Base-by-base conservation (phyloP, 176 grass and related monocot species). In the Secale cereale region DNA sequence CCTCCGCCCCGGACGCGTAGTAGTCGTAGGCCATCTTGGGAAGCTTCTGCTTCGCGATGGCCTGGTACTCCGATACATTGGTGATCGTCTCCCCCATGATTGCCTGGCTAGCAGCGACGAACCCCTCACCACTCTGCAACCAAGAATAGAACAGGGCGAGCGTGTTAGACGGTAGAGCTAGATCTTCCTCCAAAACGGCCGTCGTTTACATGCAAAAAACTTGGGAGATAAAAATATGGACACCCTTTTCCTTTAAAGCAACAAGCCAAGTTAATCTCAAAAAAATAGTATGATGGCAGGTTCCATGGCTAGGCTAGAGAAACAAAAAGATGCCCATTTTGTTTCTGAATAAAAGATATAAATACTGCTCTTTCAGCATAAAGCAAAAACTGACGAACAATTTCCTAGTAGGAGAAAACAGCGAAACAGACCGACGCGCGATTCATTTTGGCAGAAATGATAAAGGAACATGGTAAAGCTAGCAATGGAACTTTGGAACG, bases 1-100 rank as follows among this genome's bases (percentile, higher is more conserved):
- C 94, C 83, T 97, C 94, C 22, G 94, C 90, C 14, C 94, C 94
- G 3, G 94, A 97, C 4, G 92, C 91, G 48, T 92, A 97, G 83
- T 94, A 97, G 83, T 97, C 94, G 69, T 88, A 97, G 65, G 68
- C 20, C 94, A 90, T 89, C 87, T 94, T 97, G 1, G 94, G 92
- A 76, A 97, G 82, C 83, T 92, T 97, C 85, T 87, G 81, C 94
- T 89, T 97, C 0, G 94, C 94, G 46, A 97, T 94, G 52, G 76
- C 81, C 76, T 97, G 70, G 79, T 94, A 97, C 94, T 97, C 94
- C 66, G 2, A 85, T 52, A 97, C 80, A 82, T 97, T 97, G 74
- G 94, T 97, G 71, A 97, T 74, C 48, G 16, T 19, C 90, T 91
- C 89, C 83, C 78, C 86, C 86, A 83, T 87, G 19, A 39, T 63